Evolutionary conservation across 2,329 filamentous ascomycete species (phyloP), one percentile per base, ranked within the genome.

Genomic region (Berkeleyomyces basicola): DNA sequence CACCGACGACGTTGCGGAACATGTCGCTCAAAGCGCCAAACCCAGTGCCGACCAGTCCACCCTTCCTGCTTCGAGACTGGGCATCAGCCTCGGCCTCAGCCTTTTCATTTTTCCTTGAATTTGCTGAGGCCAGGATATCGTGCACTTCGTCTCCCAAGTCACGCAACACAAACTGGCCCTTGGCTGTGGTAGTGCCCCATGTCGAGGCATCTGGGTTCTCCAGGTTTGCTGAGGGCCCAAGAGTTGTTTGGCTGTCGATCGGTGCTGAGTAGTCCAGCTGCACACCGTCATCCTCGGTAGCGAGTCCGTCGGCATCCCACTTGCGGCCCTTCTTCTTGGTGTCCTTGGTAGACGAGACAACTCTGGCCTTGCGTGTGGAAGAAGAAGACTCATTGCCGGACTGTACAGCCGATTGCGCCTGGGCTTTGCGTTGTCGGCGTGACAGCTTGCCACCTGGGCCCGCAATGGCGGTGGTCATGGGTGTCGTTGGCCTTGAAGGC

Each of bases 91-190:
- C 73, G 3, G 74, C 72, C 66, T 80, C 82, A 3, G 49, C 43
- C 49, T 63, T 60, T 53, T 63, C 53, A 16, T 11, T 58, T 37
- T 63, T 58, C 67, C 84, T 84, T 7, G 82, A 82, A 68, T 90
- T 84, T n/a, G 89, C 89, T 31, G 85, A 83, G 42, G 89, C 83
- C 53, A 99, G 78, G 63, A 99, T 96, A 43, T 84, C 86, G 69
- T 96, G 86, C 14, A 99, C 90, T 74, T 99, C 90, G 67, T 96
- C 90, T 65, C 91, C 92, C 5, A 99, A 76, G 69, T 99, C 93
- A 70, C 88, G 95, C 66, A 99, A 77, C 58, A 97, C 86, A 69
- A 97, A 99, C 70, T 96, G 88, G 60, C 93, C 93, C 74, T 92
- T 91, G 61, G 81, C 82, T 11, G 88, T 95, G 70, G 83, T 86